These are phyloP conservation scores for Termitomyces heimii DNA, from an alignment of 768 basidiomycete genomes.

Conservation along the genomic window DNA sequence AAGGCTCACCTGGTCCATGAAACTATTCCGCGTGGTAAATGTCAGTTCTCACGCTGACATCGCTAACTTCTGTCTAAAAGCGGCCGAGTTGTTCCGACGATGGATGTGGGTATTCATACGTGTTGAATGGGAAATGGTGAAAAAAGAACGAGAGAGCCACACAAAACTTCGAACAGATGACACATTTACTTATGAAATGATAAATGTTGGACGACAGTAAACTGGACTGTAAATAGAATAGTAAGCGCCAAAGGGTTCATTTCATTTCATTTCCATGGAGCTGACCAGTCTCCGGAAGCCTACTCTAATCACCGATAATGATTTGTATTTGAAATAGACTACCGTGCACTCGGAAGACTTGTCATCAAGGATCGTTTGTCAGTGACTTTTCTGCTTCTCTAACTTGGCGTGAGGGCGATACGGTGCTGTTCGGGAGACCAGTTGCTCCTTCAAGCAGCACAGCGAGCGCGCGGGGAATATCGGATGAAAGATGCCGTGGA, in stretches of 20 bases:
- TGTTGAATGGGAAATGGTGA: conserved; percentile 94
- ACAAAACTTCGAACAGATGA: conserved; percentile 22
- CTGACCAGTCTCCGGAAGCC: neutral
- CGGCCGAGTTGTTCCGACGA: conserved; percentile 80
- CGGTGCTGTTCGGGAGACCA: neutral
- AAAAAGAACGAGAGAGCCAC: conserved; percentile 31
- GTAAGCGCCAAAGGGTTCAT: neutral
- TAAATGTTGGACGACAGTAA: conserved; percentile 20
- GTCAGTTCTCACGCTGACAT: conserved; percentile 69
- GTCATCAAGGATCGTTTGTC: neutral
- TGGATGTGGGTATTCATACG: conserved; percentile 99
- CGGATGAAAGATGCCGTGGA: neutral
- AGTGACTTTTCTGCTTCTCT: neutral
- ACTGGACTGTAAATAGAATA: conserved; percentile 5
- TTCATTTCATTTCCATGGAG: neutral
- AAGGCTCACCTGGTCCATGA: conserved; percentile 91
- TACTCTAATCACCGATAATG: conserved; percentile 3
- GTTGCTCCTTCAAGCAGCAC: neutral
- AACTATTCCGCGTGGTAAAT: conserved; percentile 83
- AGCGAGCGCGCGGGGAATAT: conserved; percentile 3
- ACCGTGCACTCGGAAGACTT: neutral
- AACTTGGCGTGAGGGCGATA: neutral
- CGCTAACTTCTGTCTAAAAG: conserved; percentile 86
- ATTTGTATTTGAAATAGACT: neutral
- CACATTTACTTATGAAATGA: conserved; percentile 33